Evolutionary conservation across 2,329 filamentous ascomycete species (phyloP), one percentile per base, ranked within the genome.

Genomic region (Aspergillus thermomutatus): DNA sequence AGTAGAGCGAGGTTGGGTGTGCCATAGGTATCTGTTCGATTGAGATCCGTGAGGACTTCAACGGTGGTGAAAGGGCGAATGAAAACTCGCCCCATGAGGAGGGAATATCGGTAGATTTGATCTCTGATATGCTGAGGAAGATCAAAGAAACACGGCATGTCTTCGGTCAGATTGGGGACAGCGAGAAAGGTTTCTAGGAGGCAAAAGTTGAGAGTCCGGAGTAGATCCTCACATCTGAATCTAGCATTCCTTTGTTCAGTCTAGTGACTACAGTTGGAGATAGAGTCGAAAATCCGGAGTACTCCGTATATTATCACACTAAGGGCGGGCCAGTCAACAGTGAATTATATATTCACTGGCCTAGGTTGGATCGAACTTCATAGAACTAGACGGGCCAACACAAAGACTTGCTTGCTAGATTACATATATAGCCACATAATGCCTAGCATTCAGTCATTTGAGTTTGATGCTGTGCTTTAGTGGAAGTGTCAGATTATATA

Each of bases 1-100:
- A 67, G 56, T 5, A 64, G 49, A 14, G 59, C 28, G 43, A 64
- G 52, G 14, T 61, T 66, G 4, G 62, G 63, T 9, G 46, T 45
- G n/a, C 50, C 52, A 31, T 61, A 55, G 31, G 26, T 49, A 8
- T 59, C 27, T 25, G 17, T 43, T 25, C 45, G 52, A 26, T 59
- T 31, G 3, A 34, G 37, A 34, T 60, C 53, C 9, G 52, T 8
- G 17, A 55, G 41, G 37, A 61, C 58, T 10, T 49, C 50, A 25
- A 60, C 57, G 14, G 60, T 58, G 40, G 65, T 56, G 50, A 64
- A 64, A 3, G 62, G 61, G 8, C 61, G 60, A 21, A 64, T 48
- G 52, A 65, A 64, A 10, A 66, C 49, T 17, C 52, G 59, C 14
- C 34, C 40, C 11, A 52, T 52, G n/a, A 63, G 59, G 11, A 65